Conservation (phyloP, 1,284 basidiomycete species). For the Microstroma glucosiphilum region DNA sequence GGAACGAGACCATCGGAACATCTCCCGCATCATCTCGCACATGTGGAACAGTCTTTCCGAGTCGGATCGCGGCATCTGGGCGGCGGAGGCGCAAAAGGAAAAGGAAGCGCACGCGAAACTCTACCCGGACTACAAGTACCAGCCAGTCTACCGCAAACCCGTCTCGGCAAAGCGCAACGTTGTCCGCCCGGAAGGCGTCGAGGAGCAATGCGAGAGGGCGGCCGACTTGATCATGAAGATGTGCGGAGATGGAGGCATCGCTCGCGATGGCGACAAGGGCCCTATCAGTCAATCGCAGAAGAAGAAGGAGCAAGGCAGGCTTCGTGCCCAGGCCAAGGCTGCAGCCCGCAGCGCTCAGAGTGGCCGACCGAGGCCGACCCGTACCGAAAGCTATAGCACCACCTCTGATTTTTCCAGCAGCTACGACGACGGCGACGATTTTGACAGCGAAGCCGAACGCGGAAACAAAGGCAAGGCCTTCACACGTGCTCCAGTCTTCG, state of each 20-base stretch:
- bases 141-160: conserved; percentile 17
- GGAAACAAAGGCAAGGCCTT: neutral
- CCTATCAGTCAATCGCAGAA: neutral
- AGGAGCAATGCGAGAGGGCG: neutral
- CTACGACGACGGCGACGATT: neutral
- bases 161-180: neutral
- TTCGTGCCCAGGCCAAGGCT: neutral
- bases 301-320: neutral
- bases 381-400: neutral
- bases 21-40: conserved; percentile 55
- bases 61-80: conserved; percentile 34
- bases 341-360: neutral
- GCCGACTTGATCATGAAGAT: conserved; percentile 5
- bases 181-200: neutral
- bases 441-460: neutral
- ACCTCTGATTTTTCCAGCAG: neutral
- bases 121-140: conserved; percentile 43
- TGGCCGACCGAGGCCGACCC: neutral
- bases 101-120: conserved; percentile 33
- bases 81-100: conserved; percentile 31
- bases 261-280: neutral
- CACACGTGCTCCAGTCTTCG: neutral
- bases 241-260: neutral
- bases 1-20: conserved; percentile 71
- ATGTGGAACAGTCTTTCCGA: conserved; percentile 43